Evolutionary conservation across 805 yeast genomes (phyloP).

Genomic region (Metschnikowia colocasiae): DNA sequence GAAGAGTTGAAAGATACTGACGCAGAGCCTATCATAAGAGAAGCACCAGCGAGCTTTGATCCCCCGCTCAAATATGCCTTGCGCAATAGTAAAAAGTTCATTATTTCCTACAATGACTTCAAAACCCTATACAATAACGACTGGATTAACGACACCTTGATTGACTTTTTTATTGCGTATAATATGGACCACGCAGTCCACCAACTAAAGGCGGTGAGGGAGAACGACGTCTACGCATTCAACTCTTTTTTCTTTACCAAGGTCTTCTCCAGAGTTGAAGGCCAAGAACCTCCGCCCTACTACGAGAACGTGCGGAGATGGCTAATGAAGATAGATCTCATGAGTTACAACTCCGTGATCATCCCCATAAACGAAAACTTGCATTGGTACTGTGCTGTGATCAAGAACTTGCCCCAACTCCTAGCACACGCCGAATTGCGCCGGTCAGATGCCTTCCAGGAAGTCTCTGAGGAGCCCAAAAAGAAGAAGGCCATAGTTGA

Average conservation of each 20-base stretch:
- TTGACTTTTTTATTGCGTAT: conserved; percentile 76
- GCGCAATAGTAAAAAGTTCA: conserved; percentile 49
- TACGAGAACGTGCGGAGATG: conserved; percentile 71
- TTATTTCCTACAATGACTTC: conserved; percentile 67
- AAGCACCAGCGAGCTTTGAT: conserved; percentile 38
- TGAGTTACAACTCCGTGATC: conserved; percentile 56
- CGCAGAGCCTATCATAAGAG: conserved; percentile 11
- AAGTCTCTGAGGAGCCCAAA: conserved; percentile 6
- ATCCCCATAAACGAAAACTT: conserved; percentile 76
- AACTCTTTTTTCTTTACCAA: conserved; percentile 82
- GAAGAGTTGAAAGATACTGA: neutral
- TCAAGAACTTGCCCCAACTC: conserved; percentile 49
- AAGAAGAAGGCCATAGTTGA: conserved; percentile 23
- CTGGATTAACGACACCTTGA: conserved; percentile 86
- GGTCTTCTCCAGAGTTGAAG: conserved; percentile 37
- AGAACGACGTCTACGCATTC: conserved; percentile 52
- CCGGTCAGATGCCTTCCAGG: neutral
- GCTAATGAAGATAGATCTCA: conserved; percentile 64
- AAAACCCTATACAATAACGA: conserved; percentile 73
- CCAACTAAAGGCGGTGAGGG: conserved; percentile 20
- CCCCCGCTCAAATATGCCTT: conserved; percentile 51
- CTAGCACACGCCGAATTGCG: conserved; percentile 6
- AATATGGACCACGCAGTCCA: conserved; percentile 40
- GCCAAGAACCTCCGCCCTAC: conserved; percentile 29
- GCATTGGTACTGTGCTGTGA: conserved; percentile 87